A percentile compares a stretch with the other conserved stretches of the same genome.
phyloP scores from a whole-genome alignment of 306 rosid species.

The Rosa persica region DNA sequence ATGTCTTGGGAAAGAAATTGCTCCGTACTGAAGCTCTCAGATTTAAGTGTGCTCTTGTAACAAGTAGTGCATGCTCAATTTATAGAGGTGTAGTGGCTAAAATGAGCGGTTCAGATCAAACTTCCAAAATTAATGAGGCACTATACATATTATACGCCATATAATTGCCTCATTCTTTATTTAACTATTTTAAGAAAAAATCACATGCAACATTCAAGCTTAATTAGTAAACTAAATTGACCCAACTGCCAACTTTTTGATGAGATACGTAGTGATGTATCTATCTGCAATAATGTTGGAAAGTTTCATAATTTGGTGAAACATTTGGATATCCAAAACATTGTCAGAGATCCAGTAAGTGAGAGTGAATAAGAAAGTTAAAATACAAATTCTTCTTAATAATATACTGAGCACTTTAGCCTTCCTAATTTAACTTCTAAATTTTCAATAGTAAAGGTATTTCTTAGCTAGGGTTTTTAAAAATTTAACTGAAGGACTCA shows the following conservation, averaged over 20 bases:
- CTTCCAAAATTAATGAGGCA: neutral
- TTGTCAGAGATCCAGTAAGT: neutral
- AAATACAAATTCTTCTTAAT: neutral
- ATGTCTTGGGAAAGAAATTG: neutral
- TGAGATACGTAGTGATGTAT: neutral
- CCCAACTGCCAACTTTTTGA: neutral
- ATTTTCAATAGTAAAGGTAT: neutral
- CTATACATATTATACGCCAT: neutral
- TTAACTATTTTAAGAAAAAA: too few species aligned
- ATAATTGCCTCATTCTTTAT: neutral
- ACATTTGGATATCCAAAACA: neutral
- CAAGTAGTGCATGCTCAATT: slow-evolving; percentile 7
- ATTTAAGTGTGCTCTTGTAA: slow-evolving; percentile 2
- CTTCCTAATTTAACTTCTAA: too few species aligned
- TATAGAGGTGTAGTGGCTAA: neutral
- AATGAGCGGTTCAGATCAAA: slow-evolving; percentile 8
- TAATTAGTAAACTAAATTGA: neutral
- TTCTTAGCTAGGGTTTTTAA: neutral
- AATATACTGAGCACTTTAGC: too few species aligned
- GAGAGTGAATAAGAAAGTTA: neutral
- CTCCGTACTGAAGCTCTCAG: neutral
- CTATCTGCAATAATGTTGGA: neutral
- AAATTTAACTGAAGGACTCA: too few species aligned
- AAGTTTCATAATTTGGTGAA: neutral
- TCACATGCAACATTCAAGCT: neutral